Base-by-base conservation (phyloP, 805 yeast genomes). In the Hanseniaspora lachancei region DNA sequence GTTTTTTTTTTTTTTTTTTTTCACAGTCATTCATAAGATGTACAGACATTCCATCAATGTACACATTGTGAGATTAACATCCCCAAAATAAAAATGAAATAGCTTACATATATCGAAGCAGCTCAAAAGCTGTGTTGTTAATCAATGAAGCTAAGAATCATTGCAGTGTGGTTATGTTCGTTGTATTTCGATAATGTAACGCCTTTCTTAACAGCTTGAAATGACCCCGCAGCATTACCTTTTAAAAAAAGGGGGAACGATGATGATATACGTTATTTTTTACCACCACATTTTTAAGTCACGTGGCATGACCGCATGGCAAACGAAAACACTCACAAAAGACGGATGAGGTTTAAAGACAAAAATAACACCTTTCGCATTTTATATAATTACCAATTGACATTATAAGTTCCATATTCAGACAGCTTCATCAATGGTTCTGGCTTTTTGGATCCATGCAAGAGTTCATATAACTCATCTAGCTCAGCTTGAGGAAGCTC, bases 351-450 rank as follows among this genome's bases (percentile, higher is more conserved):
- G 9, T 29, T 6, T 29, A 7, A 29, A 5, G 13, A 41, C 16
- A 20, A 41, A 41, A 18, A 18, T 3, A 41, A 21, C 9, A n/a
- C 23, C 16, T 13, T 36, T 12, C 38, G 13, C n/a, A 21, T 36
- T 18, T 5, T 47, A 24, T 23, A 47, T 21, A 34, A 47, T 20
- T 34, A 53, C 56, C 56, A 53, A 16, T 53, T 53, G 3, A 39
- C 13, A 21, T 53, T 53, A 20, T 53, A 53, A 2, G 50, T 2
- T 5, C 21, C 24, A 16, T 53, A 53, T 21, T 27, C 40, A 15
- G 24, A 29, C 8, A 24, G 23, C 13, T 42, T 41, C 56, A 53
- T 53, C 18, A 53, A 36, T 16, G 56, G 56, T 29, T 53, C 56
- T 13, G 56, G 56, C 16, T 49, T 44, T 15, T 34, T 29, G 15